A percentile compares a stretch with the other conserved stretches of the same genome.
Conservation (phyloP, 1,139 yeast species). For the Geotrichum fermentans region DNA sequence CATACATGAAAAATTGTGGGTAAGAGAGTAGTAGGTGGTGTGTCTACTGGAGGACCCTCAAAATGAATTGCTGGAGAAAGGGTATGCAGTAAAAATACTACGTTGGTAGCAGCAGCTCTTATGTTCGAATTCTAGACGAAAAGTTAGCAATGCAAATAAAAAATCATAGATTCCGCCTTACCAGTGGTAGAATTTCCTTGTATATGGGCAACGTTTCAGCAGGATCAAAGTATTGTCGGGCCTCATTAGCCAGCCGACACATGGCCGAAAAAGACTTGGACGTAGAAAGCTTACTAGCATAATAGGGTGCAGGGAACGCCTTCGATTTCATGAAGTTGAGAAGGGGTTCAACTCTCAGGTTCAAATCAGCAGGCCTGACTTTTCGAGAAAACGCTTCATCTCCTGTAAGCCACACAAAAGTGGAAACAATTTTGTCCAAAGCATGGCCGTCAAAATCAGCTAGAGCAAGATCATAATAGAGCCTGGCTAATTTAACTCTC, state of each 20-base stretch:
- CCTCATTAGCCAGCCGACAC: slow-evolving; percentile 46
- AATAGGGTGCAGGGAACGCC: slow-evolving; percentile 15
- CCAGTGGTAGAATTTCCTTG: slow-evolving; percentile 46
- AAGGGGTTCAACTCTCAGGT: slow-evolving; percentile 15
- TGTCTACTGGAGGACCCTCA: slow-evolving; percentile 19
- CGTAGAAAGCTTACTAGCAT: slow-evolving; percentile 23
- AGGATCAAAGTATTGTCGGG: slow-evolving; percentile 45
- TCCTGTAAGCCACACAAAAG: slow-evolving; percentile 51
- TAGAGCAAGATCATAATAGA: slow-evolving; percentile 68
- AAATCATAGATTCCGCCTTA: slow-evolving; percentile 23
- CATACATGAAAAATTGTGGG: slow-evolving; percentile 72
- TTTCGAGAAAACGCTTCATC: slow-evolving; percentile 29
- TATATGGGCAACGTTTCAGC: slow-evolving; percentile 37
- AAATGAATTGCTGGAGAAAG: slow-evolving; percentile 31
- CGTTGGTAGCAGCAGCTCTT: slow-evolving; percentile 12
- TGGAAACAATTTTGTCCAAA: slow-evolving; percentile 57
- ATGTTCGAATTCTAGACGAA: slow-evolving; percentile 10
- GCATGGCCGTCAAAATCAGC: slow-evolving; percentile 71
- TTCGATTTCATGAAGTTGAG: slow-evolving; percentile 11
- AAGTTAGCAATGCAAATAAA: slow-evolving; percentile 10
- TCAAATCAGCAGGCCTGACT: slow-evolving; percentile 23
- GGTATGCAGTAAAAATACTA: slow-evolving; percentile 14
- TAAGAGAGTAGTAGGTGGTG: slow-evolving; percentile 29
- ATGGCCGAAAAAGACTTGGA: slow-evolving; percentile 43
- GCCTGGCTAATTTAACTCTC: slow-evolving; percentile 58